Conservation (phyloP, 495 filamentous ascomycete genomes). For the Xylaria bambusicola region DNA sequence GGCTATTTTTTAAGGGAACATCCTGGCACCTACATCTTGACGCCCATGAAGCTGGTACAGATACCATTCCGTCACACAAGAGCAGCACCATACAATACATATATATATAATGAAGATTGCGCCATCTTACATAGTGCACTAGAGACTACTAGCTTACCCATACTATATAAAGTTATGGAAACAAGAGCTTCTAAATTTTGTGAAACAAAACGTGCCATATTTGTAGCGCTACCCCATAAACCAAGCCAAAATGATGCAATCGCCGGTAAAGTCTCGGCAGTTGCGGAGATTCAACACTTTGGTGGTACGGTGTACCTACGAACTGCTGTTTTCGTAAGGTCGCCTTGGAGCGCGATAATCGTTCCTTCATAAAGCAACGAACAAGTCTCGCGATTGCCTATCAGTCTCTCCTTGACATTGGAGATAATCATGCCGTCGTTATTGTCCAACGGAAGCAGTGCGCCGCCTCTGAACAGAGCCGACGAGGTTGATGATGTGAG, state of each 20-base stretch:
- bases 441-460: conserved; percentile 10
- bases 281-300: conserved; percentile 3
- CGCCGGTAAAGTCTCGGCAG: conserved; percentile 18
- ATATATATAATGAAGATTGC: too few relatives aligned
- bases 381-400: not conserved
- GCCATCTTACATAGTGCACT: too few relatives aligned
- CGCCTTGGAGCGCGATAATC: conserved; percentile 5
- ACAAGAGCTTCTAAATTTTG: too few relatives aligned
- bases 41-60: too few relatives aligned
- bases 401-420: not conserved
- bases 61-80: too few relatives aligned
- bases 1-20: too few relatives aligned
- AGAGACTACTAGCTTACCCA: too few relatives aligned
- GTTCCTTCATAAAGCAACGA: not conserved
- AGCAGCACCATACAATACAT: too few relatives aligned
- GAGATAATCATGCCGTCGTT: not conserved
- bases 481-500: conserved; percentile 60
- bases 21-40: too few relatives aligned
- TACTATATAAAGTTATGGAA: too few relatives aligned
- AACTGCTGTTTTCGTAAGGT: conserved; percentile 12
- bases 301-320: too few relatives aligned
- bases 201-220: too few relatives aligned
- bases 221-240: not conserved
- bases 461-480: conserved; percentile 42
- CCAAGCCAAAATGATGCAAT: conserved; percentile 20